Percentiles rank a stretch among this genome's conserved stretches.
Evolutionary conservation across 371 early-diverging fungal species (phyloP).

Genomic region (Mortierella sp.): DNA sequence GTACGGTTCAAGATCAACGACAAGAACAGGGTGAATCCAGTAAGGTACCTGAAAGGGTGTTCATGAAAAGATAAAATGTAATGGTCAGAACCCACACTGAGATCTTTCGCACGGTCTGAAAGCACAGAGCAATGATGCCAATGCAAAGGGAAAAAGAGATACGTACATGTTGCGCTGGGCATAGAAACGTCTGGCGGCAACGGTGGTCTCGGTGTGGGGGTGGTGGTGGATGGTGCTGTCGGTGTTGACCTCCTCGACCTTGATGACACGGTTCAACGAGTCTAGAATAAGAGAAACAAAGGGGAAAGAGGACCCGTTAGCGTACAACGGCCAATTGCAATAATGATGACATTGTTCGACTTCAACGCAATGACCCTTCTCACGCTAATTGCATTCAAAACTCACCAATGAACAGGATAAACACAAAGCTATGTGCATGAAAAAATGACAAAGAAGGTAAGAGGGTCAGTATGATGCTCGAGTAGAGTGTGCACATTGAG

Average conservation of each 20-base stretch:
- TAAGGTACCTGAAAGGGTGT: constrained; percentile 69
- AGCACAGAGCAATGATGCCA: background rate
- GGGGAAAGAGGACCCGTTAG: background rate
- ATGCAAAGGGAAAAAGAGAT: background rate
- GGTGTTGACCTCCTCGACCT: constrained; percentile 64
- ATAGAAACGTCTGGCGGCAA: constrained; percentile 84
- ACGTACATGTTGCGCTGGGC: constrained; percentile 89
- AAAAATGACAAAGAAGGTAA: background rate
- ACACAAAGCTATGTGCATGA: constrained; percentile 66
- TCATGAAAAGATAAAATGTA: background rate
- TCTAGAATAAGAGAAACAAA: constrained; percentile 58
- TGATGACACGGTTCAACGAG: constrained; percentile 77
- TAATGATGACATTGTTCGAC: constrained; percentile 7
- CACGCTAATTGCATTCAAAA: background rate
- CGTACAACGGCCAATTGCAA: background rate
- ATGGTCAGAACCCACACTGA: background rate
- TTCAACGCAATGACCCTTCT: background rate
- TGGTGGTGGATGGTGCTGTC: constrained; percentile 58
- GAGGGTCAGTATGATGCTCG: background rate
- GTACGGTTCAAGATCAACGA: constrained; percentile 88
- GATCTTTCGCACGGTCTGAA: background rate
- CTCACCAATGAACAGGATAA: constrained; percentile 75
- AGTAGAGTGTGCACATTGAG: background rate
- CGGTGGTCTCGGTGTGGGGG: constrained; percentile 67
- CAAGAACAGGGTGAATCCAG: constrained; percentile 90